Evolutionary conservation across 805 yeast genomes (phyloP).

Genomic region (Yarrowia bubula): DNA sequence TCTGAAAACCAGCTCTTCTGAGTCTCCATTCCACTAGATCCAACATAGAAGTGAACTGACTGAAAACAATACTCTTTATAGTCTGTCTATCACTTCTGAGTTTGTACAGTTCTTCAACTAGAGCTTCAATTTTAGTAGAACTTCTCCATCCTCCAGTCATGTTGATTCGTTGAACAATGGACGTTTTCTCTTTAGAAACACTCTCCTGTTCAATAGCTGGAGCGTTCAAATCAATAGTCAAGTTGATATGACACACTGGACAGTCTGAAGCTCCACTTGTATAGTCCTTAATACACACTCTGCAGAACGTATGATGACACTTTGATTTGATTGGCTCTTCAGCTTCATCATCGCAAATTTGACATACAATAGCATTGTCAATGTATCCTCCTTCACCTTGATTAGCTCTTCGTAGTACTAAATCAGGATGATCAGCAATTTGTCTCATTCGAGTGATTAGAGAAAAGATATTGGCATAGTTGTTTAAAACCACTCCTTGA

Average conservation of each 20-base stretch:
- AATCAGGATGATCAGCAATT: slow-evolving; percentile 96
- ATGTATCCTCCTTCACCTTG: slow-evolving; percentile 42
- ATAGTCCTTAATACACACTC: slow-evolving; percentile 89
- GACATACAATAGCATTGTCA: slow-evolving; percentile 70
- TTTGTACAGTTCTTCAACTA: slow-evolving; percentile 87
- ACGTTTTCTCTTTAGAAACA: slow-evolving; percentile 51
- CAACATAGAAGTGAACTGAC: slow-evolving; percentile 95
- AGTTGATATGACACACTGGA: slow-evolving; percentile 93
- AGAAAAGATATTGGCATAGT: slow-evolving; percentile 95
- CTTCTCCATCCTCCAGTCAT: slow-evolving; percentile 86
- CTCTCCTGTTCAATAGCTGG: slow-evolving; percentile 69
- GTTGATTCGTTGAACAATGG: slow-evolving; percentile 83
- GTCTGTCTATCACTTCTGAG: slow-evolving; percentile 83
- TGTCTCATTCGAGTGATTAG: slow-evolving; percentile 97
- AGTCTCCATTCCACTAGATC: slow-evolving; percentile 95
- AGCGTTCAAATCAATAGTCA: slow-evolving; percentile 84
- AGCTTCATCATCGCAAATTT: slow-evolving; percentile 94
- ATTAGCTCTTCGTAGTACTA: slow-evolving; percentile 70
- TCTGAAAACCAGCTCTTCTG: slow-evolving; percentile 89
- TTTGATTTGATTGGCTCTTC: slow-evolving; percentile 95
- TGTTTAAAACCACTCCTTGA: slow-evolving; percentile 93
- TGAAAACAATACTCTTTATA: slow-evolving; percentile 91
- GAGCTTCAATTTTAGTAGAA: slow-evolving; percentile 94
- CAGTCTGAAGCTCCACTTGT: slow-evolving; percentile 76
- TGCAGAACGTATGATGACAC: slow-evolving; percentile 91